Evolutionary conservation across 116 monocot genomes (phyloP), one percentile per base, ranked within the genome.

Genomic region (Cymodocea nodosa): DNA sequence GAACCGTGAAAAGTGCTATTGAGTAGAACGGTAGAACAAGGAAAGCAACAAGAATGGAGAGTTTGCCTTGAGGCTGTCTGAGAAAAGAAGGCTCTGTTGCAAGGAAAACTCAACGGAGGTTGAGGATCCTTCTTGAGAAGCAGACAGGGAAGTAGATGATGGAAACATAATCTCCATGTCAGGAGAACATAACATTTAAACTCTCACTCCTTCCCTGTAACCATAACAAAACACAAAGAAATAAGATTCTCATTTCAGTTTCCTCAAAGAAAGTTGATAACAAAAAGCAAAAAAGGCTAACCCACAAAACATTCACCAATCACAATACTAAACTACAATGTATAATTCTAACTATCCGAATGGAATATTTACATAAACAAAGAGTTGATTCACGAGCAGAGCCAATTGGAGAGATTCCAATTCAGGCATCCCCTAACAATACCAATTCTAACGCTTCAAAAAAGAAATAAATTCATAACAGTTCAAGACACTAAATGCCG

Each of bases 21-120:
- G 11, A 44, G 37, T 4, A 18, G 19, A 48, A 19, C 5, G 11
- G 9, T 18, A 23, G 30, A 0, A 34, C 5, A 48, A 19, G 44
- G 9, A 15, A 36, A 57, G 9, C 16, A 50, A 30, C n/a, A 20
- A 8, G 18, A 34, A 23, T 51, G 30, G 56, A 69, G 57, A 15
- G 35, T 54, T 15, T 79, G 84, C 99, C 86, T 86, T 81, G 67
- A 99, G 85, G 71, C 82, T 82, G 57, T 99, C 92, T 3, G 82
- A 86, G 78, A 99, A 89, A 62, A 84, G 72, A 60, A 92, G 30
- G 79, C 75, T 89, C 57, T 87, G 77, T 56, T 84, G 78, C 79
- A 87, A 72, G 15, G 86, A 84, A 48, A 79, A 57, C 82, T 89
- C 92, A 60, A 89, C 92, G 50, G 66, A 78, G 54, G 69, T 82